Conservation (phyloP, 805 yeast species). For the Candida loeiensis region DNA sequence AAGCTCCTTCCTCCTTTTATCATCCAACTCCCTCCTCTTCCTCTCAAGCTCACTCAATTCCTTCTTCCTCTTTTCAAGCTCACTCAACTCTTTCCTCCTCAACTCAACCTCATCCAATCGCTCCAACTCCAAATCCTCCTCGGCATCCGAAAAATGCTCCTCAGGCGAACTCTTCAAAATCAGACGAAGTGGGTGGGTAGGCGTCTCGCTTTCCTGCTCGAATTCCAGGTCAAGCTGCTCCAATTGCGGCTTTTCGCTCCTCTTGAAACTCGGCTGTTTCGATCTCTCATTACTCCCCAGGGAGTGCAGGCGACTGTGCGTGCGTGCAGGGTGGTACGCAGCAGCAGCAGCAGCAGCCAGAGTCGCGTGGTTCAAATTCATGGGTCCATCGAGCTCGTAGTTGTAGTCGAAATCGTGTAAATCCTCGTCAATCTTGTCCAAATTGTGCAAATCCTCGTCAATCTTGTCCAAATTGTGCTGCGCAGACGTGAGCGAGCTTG, state of each 20-base stretch:
- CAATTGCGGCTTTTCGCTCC: background rate
- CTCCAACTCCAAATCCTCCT: slow-evolving; percentile 6
- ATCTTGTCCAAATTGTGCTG: slow-evolving; percentile 28
- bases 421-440: slow-evolving; percentile 41
- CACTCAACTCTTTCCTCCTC: background rate
- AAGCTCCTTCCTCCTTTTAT: too few species aligned
- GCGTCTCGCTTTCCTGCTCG: slow-evolving; percentile 1
- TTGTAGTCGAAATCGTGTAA: slow-evolving; percentile 42
- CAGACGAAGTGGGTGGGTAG: slow-evolving; percentile 5
- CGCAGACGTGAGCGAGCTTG: slow-evolving; percentile 15
- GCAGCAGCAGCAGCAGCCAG: slow-evolving; percentile 3
- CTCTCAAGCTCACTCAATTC: background rate
- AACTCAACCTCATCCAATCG: background rate
- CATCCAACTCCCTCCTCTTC: background rate
- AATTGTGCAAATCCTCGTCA: slow-evolving; percentile 40
- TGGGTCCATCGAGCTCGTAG: slow-evolving; percentile 30
- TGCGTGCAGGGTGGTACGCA: background rate
- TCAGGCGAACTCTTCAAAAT: slow-evolving; percentile 4
- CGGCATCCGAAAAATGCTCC: slow-evolving; percentile 9
- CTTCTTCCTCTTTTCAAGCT: background rate
- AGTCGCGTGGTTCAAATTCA: slow-evolving; percentile 4
- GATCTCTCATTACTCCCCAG: background rate
- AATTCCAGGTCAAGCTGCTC: slow-evolving; percentile 4
- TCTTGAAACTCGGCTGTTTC: background rate
- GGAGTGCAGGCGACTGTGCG: background rate